A percentile compares a stretch with the other conserved stretches of the same genome.
phyloP scores from a whole-genome alignment of 1,139 yeast genomes.

The Torulaspora pretoriensis region DNA sequence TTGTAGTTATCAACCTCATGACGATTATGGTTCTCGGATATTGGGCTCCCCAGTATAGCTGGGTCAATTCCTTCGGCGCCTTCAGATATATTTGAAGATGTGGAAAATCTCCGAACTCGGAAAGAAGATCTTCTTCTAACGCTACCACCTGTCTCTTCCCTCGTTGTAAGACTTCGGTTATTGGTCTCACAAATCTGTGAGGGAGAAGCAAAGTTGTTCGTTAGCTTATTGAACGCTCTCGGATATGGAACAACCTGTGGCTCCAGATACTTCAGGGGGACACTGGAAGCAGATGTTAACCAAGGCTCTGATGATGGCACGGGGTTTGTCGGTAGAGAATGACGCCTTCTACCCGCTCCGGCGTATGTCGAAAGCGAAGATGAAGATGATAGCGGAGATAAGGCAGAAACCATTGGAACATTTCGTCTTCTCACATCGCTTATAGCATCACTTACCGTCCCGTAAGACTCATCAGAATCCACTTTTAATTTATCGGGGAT shows the following conservation, averaged over 20 bases:
- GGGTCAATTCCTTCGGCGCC: conserved; percentile 18
- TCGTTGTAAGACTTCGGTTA: background rate
- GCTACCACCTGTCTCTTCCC: background rate
- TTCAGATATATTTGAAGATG: conserved; percentile 22
- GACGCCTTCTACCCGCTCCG: conserved; percentile 12
- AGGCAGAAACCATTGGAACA: conserved; percentile 8
- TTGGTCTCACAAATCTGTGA: conserved; percentile 6
- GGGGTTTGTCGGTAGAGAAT: conserved; percentile 17
- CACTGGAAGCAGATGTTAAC: conserved; percentile 29
- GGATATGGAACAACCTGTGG: conserved; percentile 36
- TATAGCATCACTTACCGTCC: conserved; percentile 2
- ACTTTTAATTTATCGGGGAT: conserved; percentile 40
- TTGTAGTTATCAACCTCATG: conserved; percentile 19
- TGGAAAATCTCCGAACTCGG: conserved; percentile 33
- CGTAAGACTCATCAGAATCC: conserved; percentile 7
- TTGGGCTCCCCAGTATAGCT: conserved; percentile 15
- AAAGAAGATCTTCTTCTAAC: conserved; percentile 22
- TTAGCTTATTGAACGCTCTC: conserved; percentile 24
- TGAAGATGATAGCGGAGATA: conserved; percentile 11
- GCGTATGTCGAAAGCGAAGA: conserved; percentile 10
- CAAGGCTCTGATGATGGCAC: conserved; percentile 26
- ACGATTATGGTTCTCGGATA: conserved; percentile 12
- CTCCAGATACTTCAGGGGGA: conserved; percentile 31
- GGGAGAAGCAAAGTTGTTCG: conserved; percentile 16
- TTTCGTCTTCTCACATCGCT: conserved; percentile 11